Percentiles rank a stretch among this genome's conserved stretches.
These are phyloP conservation scores for Cystobasidium onofrii DNA, from an alignment of 768 basidiomycete species.

Conservation along the genomic window DNA sequence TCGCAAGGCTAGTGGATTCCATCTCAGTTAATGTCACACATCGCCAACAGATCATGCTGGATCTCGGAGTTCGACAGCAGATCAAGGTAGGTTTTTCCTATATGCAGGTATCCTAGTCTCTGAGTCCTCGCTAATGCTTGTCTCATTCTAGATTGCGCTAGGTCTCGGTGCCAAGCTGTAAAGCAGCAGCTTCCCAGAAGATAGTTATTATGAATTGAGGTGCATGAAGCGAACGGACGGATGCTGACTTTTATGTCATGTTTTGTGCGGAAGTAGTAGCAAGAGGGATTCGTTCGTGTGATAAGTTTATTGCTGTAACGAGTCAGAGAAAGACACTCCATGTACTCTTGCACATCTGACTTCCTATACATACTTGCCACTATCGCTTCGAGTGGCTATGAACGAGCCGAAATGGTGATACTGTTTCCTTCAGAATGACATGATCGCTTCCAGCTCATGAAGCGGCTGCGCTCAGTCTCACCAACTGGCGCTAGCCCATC, in stretches of 20 bases:
- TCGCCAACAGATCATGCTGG: slow-evolving; percentile 38
- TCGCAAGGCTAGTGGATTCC: too few relatives aligned
- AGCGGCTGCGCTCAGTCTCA: neutral
- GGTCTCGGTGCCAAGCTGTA: slow-evolving; percentile 38
- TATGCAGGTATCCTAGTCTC: neutral
- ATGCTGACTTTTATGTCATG: too few relatives aligned
- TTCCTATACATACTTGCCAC: too few relatives aligned
- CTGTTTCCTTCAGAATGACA: neutral
- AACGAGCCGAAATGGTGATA: neutral
- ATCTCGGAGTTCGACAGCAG: slow-evolving; percentile 36
- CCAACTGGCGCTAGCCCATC: neutral
- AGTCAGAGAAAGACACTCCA: too few relatives aligned
- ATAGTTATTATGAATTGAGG: too few relatives aligned
- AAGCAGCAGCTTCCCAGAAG: too few relatives aligned
- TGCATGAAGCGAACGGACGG: too few relatives aligned
- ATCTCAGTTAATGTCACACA: too few relatives aligned
- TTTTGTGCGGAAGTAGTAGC: too few relatives aligned
- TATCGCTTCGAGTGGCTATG: neutral
- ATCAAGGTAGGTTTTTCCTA: slow-evolving; percentile 8
- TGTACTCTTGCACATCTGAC: too few relatives aligned
- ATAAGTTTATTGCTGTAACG: too few relatives aligned
- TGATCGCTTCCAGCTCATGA: neutral
- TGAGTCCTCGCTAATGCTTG: neutral
- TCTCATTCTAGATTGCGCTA: slow-evolving; percentile 23
- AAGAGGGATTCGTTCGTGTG: too few relatives aligned